These are phyloP conservation scores for Volutella citrinella DNA, from an alignment of 2,329 filamentous ascomycete species.

Conservation along the genomic window DNA sequence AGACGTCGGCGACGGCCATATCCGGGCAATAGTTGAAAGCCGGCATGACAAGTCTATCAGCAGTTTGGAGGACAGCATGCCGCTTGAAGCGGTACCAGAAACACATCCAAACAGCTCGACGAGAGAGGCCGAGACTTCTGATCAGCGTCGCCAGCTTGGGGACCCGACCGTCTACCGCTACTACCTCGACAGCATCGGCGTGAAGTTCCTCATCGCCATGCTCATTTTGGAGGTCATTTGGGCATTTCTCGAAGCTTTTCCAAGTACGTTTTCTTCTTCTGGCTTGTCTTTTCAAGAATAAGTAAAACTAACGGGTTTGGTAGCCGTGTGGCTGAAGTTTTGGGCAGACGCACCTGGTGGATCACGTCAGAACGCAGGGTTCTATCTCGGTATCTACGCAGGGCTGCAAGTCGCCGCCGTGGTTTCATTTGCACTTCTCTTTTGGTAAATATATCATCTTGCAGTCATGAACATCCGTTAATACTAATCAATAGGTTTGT, in stretches of 20 bases:
- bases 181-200: conserved; percentile 28
- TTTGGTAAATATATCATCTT: conserved; percentile 12
- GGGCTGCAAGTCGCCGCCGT: conserved; percentile 19
- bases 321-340: conserved; percentile 31
- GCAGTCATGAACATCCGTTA: fast-evolving
- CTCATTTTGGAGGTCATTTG: conserved; percentile 21
- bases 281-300: background rate
- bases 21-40: too few species aligned
- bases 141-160: conserved; percentile 26
- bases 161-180: conserved; percentile 27
- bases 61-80: too few species aligned
- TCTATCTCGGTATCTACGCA: conserved; percentile 25
- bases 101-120: too few species aligned
- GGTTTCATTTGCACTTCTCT: conserved; percentile 18
- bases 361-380: conserved; percentile 5
- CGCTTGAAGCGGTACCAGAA: too few species aligned
- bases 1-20: too few species aligned
- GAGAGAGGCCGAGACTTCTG: too few species aligned
- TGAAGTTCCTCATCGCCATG: conserved; percentile 16
- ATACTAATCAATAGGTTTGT: conserved; percentile 21
- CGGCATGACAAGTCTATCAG: too few species aligned
- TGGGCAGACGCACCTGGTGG: conserved; percentile 21
- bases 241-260: conserved; percentile 27
- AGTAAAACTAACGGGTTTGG: background rate
- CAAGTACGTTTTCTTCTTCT: conserved; percentile 17